phyloP scores from a whole-genome alignment of 164 flowering plant genomes.

The Amborella trichopoda region DNA sequence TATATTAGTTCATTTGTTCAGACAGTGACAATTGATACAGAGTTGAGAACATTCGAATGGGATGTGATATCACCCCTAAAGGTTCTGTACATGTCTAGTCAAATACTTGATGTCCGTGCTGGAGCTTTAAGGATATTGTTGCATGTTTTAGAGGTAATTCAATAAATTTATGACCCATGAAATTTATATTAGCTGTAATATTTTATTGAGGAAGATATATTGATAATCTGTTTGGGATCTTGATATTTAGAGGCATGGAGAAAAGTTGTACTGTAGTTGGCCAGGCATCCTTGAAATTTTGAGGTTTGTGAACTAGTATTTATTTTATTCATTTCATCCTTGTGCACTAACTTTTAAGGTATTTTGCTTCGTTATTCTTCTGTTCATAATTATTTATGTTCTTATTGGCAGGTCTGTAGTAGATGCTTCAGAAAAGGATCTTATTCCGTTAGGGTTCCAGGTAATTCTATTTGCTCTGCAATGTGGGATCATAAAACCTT shows the following conservation, averaged over 20 bases:
- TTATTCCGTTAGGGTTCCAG: slow-evolving; percentile 90
- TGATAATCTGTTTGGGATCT: neutral
- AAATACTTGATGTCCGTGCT: slow-evolving; percentile 57
- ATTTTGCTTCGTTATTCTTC: neutral
- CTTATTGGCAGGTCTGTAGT: slow-evolving; percentile 68
- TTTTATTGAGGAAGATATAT: neutral
- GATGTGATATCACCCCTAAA: slow-evolving; percentile 69
- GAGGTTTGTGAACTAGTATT: slow-evolving; percentile 35
- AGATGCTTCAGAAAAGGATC: slow-evolving; percentile 78
- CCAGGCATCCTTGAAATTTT: slow-evolving; percentile 79
- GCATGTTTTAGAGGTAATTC: slow-evolving; percentile 84
- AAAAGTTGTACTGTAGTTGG: slow-evolving; percentile 84
- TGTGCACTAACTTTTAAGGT: neutral
- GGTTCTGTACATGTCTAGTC: slow-evolving; percentile 49
- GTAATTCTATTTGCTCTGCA: no score
- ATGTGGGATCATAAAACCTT: no score
- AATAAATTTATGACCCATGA: neutral
- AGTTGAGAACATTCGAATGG: slow-evolving; percentile 56
- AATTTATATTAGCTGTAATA: neutral
- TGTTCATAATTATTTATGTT: neutral
- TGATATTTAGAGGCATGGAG: slow-evolving; percentile 72
- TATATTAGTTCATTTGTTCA: slow-evolving; percentile 7
- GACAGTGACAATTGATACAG: slow-evolving; percentile 21
- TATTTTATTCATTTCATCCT: neutral
- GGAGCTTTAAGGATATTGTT: slow-evolving; percentile 89